Evolutionary conservation across 441 rosid genomes (phyloP), one percentile per base, ranked within the genome.

Genomic region (Mallotus japonicus): DNA sequence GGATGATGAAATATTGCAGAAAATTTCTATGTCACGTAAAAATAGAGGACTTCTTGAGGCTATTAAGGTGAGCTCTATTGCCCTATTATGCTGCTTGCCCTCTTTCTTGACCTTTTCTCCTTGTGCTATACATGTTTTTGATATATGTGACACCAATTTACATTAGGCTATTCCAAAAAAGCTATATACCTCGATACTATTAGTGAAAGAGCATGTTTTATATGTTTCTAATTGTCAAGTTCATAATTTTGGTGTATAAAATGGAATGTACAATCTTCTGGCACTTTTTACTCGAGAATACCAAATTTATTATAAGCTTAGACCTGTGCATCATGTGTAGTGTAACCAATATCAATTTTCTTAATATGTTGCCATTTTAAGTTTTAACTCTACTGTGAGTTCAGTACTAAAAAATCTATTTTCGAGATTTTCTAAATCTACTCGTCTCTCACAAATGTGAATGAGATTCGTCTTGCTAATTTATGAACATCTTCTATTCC

Each of bases 31-130:
- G 95, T 74, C 97, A 9, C 87, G 91, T 28, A 89, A 84, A 50
- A 80, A 86, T 86, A 90, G 86, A 80, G 85, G 86, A 47, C 91
- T 92, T 58, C 79, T 72, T 28, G 71, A 81, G 24, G 97, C 98
- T 61, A 90, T 91, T 67, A 65, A 84, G 97, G 99, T 92, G 86
- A 75, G 42, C 56, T 49, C 61, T 20, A 44, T 55, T 19, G 42
- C 20, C 65, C 57, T 28, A 24, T 54, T 55, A 15, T 32, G 9
- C 20, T 19, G 6, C 8, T 50, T 42, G 57, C 64, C 54, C 32
- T 34, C 44, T 62, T 59, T 68, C 15, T 54, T 12, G 13, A 47
- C 14, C 15, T 61, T 60, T 46, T 70, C 60, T n/a, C 19, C 10
- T 19, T 5, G 47, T 49, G 57, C 58, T 28, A n/a, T 24, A 1